Conservation (phyloP, 331 rosid genomes). For the Erythrophleum ivorense region DNA sequence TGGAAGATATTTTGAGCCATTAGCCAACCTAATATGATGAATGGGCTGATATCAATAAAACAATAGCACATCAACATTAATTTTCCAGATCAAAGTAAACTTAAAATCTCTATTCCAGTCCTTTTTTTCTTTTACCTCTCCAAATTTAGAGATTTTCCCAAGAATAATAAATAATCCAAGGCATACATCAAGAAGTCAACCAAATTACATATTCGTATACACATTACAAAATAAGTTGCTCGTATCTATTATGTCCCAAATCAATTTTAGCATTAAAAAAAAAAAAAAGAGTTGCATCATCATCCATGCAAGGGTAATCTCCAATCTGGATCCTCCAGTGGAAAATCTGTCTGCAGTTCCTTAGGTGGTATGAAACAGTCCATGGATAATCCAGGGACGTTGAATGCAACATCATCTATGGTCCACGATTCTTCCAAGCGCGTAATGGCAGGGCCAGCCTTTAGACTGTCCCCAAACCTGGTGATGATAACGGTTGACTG, state of each 20-base stretch:
- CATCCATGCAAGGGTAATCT: slow-evolving; percentile 50
- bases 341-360: slow-evolving; percentile 55
- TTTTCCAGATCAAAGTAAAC: neutral
- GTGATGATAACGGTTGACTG: slow-evolving; percentile 62
- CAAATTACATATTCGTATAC: neutral
- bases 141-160: neutral
- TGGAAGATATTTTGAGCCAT: no score
- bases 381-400: slow-evolving; percentile 77
- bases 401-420: slow-evolving; percentile 83
- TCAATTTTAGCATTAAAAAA: neutral
- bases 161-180: neutral
- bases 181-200: neutral
- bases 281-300: neutral
- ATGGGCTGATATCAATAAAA: no score
- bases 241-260: neutral
- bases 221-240: neutral
- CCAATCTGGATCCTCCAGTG: slow-evolving; percentile 52
- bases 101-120: neutral
- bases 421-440: slow-evolving; percentile 79
- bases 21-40: no score
- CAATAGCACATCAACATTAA: neutral
- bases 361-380: slow-evolving; percentile 85
- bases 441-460: slow-evolving; percentile 64
- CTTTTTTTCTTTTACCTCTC: neutral
- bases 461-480: slow-evolving; percentile 67